phyloP scores from a whole-genome alignment of 768 basidiomycete genomes.

The Russula olivacea region DNA sequence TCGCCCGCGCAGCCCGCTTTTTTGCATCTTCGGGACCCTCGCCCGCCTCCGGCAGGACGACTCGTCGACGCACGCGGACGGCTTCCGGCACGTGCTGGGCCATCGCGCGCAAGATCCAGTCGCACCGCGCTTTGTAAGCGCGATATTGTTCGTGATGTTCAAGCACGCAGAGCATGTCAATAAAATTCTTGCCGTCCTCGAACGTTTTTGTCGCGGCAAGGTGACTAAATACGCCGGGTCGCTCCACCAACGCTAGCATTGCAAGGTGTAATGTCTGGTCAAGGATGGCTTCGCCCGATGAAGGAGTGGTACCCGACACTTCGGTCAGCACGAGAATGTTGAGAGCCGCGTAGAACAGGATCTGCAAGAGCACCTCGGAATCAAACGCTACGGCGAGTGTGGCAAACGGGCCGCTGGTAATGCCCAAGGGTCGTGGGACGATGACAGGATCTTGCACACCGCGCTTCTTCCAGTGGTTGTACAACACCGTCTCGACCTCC shows the following conservation, averaged over 20 bases:
- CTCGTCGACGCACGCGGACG: slow-evolving; percentile 45
- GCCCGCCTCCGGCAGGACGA: slow-evolving; percentile 35
- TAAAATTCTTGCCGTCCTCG: slow-evolving; percentile 52
- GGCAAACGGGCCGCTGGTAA: slow-evolving; percentile 64
- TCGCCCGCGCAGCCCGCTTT: slow-evolving; percentile 79
- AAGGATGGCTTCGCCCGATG: slow-evolving; percentile 82
- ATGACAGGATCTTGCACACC: slow-evolving; percentile 63
- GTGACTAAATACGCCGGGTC: slow-evolving; percentile 53
- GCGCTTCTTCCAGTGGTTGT: slow-evolving; percentile 59
- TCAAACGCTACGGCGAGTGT: slow-evolving; percentile 59
- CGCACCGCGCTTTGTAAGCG: slow-evolving; percentile 60
- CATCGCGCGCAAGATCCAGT: slow-evolving; percentile 69
- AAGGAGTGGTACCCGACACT: slow-evolving; percentile 50
- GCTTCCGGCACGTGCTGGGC: slow-evolving; percentile 50
- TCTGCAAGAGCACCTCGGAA: slow-evolving; percentile 65
- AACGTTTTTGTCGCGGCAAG: slow-evolving; percentile 52
- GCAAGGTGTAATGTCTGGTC: slow-evolving; percentile 84
- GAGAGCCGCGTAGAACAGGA: slow-evolving; percentile 77
- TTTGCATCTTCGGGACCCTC: slow-evolving; percentile 61
- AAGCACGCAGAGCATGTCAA: slow-evolving; percentile 68
- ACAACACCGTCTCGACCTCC: slow-evolving; percentile 76
- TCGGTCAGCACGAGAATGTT: slow-evolving; percentile 68
- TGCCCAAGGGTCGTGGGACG: slow-evolving; percentile 63
- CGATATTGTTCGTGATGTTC: slow-evolving; percentile 71
- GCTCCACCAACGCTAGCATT: slow-evolving; percentile 79